phyloP scores from a whole-genome alignment of 73 alveolate species.

The Blepharisma stoltei region DNA sequence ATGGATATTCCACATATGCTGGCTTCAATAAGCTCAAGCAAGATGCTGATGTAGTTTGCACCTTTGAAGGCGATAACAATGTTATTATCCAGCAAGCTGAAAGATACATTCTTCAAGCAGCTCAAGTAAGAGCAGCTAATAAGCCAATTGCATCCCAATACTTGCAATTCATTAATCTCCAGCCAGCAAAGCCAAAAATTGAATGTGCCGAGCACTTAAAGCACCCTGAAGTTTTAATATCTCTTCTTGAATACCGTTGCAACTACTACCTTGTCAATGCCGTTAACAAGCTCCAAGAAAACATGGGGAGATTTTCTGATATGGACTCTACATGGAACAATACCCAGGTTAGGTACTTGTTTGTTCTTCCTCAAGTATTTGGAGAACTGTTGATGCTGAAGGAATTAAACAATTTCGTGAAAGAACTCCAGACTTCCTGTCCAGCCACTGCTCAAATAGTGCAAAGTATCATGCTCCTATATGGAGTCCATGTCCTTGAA shows the following conservation, averaged over 20 bases:
- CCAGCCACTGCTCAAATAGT: too few relatives aligned
- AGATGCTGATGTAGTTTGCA: slow-evolving; percentile 61
- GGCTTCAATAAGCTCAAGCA: slow-evolving; percentile 42
- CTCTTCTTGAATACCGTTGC: not conserved
- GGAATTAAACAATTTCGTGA: not conserved
- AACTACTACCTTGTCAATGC: not conserved
- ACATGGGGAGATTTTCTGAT: too few relatives aligned
- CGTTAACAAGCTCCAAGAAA: not conserved
- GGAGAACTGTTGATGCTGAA: not conserved
- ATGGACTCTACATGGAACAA: too few relatives aligned
- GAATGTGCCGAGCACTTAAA: not conserved
- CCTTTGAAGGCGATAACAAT: slow-evolving; percentile 88
- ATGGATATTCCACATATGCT: slow-evolving; percentile 66
- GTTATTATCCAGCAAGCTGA: slow-evolving; percentile 66
- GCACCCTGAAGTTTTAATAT: not conserved
- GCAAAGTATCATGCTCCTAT: not conserved
- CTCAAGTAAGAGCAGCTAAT: slow-evolving; percentile 23
- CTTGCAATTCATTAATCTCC: slow-evolving; percentile 9
- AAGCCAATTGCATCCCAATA: slow-evolving; percentile 29
- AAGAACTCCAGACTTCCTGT: not conserved
- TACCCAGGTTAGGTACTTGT: too few relatives aligned
- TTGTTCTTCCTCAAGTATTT: too few relatives aligned
- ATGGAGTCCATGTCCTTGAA: not conserved
- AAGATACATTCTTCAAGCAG: slow-evolving; percentile 42
- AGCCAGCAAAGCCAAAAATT: not conserved